A percentile compares a stretch with the other conserved stretches of the same genome.
These are phyloP conservation scores for Apium graveolens DNA, from an alignment of 129 eudicot species.

Conservation along the genomic window DNA sequence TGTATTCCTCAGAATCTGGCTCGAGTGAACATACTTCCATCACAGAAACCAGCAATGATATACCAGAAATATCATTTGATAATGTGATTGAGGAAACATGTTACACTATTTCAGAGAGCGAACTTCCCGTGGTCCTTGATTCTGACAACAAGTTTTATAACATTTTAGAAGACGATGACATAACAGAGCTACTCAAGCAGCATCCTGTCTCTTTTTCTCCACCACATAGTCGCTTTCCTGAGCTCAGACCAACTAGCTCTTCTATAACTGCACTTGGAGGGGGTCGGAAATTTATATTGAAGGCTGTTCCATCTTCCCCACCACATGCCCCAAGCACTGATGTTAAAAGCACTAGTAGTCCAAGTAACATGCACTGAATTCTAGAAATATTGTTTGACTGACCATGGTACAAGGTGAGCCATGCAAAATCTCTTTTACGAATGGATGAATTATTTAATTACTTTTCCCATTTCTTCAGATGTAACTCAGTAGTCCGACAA, in stretches of 20 bases:
- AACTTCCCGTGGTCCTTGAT: conserved; percentile 15
- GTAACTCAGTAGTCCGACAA: background rate
- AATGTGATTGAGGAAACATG: conserved; percentile 15
- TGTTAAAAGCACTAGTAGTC: too few species aligned
- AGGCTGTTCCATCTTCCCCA: too few species aligned
- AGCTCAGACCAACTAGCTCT: conserved; percentile 44
- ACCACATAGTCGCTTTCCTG: conserved; percentile 41
- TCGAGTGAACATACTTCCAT: conserved; percentile 12
- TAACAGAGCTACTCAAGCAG: conserved; percentile 61
- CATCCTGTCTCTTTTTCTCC: conserved; percentile 40
- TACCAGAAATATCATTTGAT: conserved; percentile 15
- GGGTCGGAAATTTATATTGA: conserved; percentile 22
- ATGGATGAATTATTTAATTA: too few species aligned
- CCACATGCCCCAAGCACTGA: too few species aligned
- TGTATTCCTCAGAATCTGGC: conserved; percentile 22
- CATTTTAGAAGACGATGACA: conserved; percentile 84
- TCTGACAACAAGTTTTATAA: conserved; percentile 13
- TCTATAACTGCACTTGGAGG: conserved; percentile 30
- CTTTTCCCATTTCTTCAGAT: background rate
- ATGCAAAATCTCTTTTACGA: background rate
- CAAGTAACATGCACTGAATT: background rate
- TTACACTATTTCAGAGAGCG: conserved; percentile 17
- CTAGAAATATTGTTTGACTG: conserved; percentile 12
- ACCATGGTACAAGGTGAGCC: conserved; percentile 19
- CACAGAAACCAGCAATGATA: conserved; percentile 26